Evolutionary conservation across 805 yeast species (phyloP).

Genomic region (Candida dajiaensis): DNA sequence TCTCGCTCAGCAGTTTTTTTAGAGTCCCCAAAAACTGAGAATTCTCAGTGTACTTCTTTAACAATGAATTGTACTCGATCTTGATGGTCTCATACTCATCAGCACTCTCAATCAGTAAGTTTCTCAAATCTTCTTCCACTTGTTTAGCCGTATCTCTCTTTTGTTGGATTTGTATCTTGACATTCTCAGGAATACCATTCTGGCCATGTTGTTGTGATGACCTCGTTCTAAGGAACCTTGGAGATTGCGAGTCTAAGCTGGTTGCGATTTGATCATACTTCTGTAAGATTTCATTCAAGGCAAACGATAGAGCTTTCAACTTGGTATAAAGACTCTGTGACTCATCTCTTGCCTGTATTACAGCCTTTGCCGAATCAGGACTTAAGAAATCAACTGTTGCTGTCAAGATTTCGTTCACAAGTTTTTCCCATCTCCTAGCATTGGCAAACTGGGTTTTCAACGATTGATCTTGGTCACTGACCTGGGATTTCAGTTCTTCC

Average conservation of each 20-base stretch:
- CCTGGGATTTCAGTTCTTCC: slow-evolving; percentile 18
- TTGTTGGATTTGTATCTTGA: slow-evolving; percentile 3
- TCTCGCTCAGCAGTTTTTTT: slow-evolving; percentile 15
- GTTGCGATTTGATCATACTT: not conserved
- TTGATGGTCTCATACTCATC: slow-evolving; percentile 10
- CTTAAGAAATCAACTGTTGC: slow-evolving; percentile 5
- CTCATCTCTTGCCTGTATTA: slow-evolving; percentile 14
- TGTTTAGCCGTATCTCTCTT: slow-evolving; percentile 10
- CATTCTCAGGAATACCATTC: not conserved
- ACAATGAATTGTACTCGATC: slow-evolving; percentile 11
- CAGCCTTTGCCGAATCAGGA: slow-evolving; percentile 18
- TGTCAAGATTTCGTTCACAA: slow-evolving; percentile 13
- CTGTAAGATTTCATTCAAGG: slow-evolving; percentile 14
- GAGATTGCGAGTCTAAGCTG: not conserved
- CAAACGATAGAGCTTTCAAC: slow-evolving; percentile 14
- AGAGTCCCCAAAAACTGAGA: slow-evolving; percentile 3
- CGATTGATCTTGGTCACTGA: slow-evolving; percentile 4
- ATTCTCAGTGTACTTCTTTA: slow-evolving; percentile 14
- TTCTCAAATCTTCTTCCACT: slow-evolving; percentile 15
- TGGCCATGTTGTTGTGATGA: not conserved
- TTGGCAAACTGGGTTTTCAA: slow-evolving; percentile 3
- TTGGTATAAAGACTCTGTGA: slow-evolving; percentile 19
- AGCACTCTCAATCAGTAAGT: slow-evolving; percentile 10
- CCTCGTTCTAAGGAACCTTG: slow-evolving; percentile 2
- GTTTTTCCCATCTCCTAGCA: slow-evolving; percentile 7